Evolutionary conservation across 805 yeast species (phyloP).

Genomic region (Kodamaea leandrae): DNA sequence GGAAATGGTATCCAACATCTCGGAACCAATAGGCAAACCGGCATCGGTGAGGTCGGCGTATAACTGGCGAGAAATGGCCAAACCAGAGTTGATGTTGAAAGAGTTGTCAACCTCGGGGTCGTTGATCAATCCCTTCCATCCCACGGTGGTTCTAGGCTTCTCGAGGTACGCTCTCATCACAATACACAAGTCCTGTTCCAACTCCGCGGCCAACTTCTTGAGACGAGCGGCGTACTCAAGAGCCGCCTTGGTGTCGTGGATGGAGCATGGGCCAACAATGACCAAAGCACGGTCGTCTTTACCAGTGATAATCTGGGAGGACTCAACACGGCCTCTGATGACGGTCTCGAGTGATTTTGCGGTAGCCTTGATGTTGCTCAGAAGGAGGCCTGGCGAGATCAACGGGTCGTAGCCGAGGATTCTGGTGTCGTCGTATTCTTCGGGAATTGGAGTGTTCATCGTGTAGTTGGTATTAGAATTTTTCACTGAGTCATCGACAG

Average conservation of each 20-base stretch:
- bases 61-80: conserved; percentile 80
- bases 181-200: conserved; percentile 71
- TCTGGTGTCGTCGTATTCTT: conserved; percentile 71
- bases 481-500: not conserved
- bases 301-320: conserved; percentile 69
- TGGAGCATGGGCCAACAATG: conserved; percentile 95
- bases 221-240: conserved; percentile 78
- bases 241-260: conserved; percentile 89
- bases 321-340: conserved; percentile 71
- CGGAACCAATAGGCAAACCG: conserved; percentile 92
- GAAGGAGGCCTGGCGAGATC: conserved; percentile 87
- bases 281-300: conserved; percentile 81
- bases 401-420: conserved; percentile 91
- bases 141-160: conserved; percentile 98
- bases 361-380: conserved; percentile 74
- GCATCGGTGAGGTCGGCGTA: conserved; percentile 72
- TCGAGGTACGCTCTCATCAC: conserved; percentile 98
- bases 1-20: conserved; percentile 96
- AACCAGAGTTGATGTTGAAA: conserved; percentile 93
- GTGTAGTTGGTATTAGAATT: not conserved
- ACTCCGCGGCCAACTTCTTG: conserved; percentile 63
- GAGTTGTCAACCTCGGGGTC: conserved; percentile 94
- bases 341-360: conserved; percentile 59
- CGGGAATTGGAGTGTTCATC: conserved; percentile 10
- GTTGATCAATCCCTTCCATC: conserved; percentile 97